Base-by-base conservation (phyloP, 2,329 filamentous ascomycete genomes). In the Stachybotrys elegans region DNA sequence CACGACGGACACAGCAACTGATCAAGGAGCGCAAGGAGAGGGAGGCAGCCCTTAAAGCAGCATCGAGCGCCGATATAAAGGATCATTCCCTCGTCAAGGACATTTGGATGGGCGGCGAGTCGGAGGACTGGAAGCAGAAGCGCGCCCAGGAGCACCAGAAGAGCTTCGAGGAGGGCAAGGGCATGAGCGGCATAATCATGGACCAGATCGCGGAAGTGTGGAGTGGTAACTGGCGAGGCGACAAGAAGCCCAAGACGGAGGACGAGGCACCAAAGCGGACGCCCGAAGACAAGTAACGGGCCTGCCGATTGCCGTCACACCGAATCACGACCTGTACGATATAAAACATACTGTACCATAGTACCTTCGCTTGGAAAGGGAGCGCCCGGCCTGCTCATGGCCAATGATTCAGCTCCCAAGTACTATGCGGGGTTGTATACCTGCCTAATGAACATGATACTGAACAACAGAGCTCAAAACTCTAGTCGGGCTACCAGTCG, bases 51-150 rank as follows among this genome's bases (percentile, higher is more conserved):
- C 46, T 51, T 31, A 56, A 54, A 40, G 56, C 55, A 40, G 48
- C 43, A 16, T 51, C 58, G 45, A 44, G 52, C 19, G 55, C 57
- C 20, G 57, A 59, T 27, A 56, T 63, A 45, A 58, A 66, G 53
- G 58, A 57, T 36, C 55, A 58, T 20, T 47, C 58, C 44, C 40
- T 61, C 40, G 57, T 78, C 43, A 64, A 72, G 49, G 68, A 68
- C 50, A 58, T 81, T 14, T 83, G 79, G 79, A 76, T 79, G 71
- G 79, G 79, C 25, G 69, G 68, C 29, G 77, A 80, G 57, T 60
- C 61, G n/a, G 68, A 71, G 36, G 69, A 75, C 50, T 81, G 78
- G 78, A 67, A 69, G 57, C 61, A 71, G 61, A 72, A 73, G 67
- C 66, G 77, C 48, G 64, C 69, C 4, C 67, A 68, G 55, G 68